phyloP scores from a whole-genome alignment of 2,329 filamentous ascomycete genomes.

The Phaeosphaeriaceae sp. region DNA sequence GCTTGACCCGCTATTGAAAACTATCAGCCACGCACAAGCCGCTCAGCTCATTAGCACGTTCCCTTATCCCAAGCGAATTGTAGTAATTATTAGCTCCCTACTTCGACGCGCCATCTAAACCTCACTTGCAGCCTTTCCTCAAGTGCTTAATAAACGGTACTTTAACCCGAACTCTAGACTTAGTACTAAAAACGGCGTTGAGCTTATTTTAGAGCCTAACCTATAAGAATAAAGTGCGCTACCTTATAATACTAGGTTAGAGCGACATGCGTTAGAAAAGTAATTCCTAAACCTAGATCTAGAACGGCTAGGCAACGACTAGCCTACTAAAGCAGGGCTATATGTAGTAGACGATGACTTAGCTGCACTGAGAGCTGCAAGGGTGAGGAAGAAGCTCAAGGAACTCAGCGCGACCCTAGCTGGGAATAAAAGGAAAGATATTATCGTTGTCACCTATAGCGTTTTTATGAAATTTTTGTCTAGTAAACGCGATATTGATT shows the following conservation, averaged over 20 bases:
- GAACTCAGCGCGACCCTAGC: slow-evolving; percentile 4
- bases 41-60: neutral
- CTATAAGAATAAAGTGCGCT: slow-evolving; percentile 12
- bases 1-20: slow-evolving; percentile 13
- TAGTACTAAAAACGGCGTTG: slow-evolving; percentile 8
- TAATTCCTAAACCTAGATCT: slow-evolving; percentile 10
- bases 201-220: slow-evolving; percentile 11
- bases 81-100: neutral
- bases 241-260: slow-evolving; percentile 13
- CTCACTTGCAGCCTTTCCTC: slow-evolving; percentile 10
- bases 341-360: slow-evolving; percentile 10
- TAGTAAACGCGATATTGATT: slow-evolving; percentile 31
- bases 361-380: slow-evolving; percentile 6
- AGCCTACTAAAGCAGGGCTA: slow-evolving; percentile 8
- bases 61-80: too few species aligned
- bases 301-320: slow-evolving; percentile 4
- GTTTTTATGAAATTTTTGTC: slow-evolving; percentile 42
- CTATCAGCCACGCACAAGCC: slow-evolving; percentile 11
- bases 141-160: slow-evolving; percentile 13
- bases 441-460: slow-evolving; percentile 40
- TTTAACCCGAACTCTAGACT: slow-evolving; percentile 3
- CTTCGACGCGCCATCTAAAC: slow-evolving; percentile 15
- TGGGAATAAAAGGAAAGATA: slow-evolving; percentile 17
- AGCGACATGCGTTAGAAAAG: slow-evolving; percentile 7
- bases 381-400: slow-evolving; percentile 9